A percentile compares a stretch with the other conserved stretches of the same genome.
Conservation (phyloP, 257 asterid genomes). For the Solanum paucissectum region DNA sequence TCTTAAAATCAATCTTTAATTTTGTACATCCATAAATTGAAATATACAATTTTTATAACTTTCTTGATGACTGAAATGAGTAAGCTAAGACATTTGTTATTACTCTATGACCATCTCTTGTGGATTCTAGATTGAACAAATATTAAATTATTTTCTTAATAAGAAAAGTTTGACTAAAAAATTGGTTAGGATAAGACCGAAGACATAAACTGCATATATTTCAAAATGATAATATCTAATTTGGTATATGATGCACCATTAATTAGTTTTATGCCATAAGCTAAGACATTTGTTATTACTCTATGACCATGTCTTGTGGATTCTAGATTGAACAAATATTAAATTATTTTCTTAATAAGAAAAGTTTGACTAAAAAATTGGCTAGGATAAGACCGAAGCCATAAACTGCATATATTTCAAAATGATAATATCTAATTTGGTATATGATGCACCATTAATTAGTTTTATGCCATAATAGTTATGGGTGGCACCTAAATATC, state of each 20-base stretch:
- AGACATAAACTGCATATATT: not conserved
- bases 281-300: no score
- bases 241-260: not conserved
- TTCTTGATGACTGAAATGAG: no score
- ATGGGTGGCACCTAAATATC: not conserved
- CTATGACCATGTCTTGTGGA: no score
- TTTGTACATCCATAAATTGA: not conserved
- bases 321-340: not conserved
- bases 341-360: not conserved
- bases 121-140: not conserved
- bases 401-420: not conserved
- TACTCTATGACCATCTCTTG: not conserved
- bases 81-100: not conserved
- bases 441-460: not conserved
- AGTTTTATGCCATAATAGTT: not conserved
- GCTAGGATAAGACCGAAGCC: not conserved
- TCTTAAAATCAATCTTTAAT: not conserved
- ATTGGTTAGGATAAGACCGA: not conserved
- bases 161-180: not conserved
- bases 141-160: not conserved
- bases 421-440: not conserved
- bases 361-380: not conserved
- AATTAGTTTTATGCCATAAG: not conserved
- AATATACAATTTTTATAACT: no score
- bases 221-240: not conserved